Base-by-base conservation (phyloP, 2,329 filamentous ascomycete genomes). In the Karstenula rhodostoma region DNA sequence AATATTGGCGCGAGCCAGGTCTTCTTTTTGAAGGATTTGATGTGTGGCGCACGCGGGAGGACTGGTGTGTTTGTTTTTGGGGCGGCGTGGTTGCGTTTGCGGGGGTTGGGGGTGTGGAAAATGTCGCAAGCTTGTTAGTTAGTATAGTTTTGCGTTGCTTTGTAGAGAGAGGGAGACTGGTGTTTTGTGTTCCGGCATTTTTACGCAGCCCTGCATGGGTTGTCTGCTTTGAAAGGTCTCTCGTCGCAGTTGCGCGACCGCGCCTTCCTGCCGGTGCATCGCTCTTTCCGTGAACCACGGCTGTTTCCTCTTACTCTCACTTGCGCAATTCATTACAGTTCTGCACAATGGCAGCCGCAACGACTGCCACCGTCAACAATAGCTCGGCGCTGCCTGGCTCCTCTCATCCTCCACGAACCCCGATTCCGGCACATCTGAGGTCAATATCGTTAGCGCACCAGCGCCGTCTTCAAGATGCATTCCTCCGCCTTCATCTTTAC, bases 401-500 rank as follows among this genome's bases (percentile, higher is more conserved):
- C 19, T 50, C 33, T 57, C 25, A 3, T 37, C n/a, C 48, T 35
- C 48, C 19, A 32, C 22, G 13, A 53, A 42, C 23, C 15, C 32
- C n/a, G 43, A 44, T 47, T 27, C 40, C 48, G 37, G 33, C 35
- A 19, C 19, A 53, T 53, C 13, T 47, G 40, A 49, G n/a, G n/a
- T 47, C 42, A 23, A 40, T 47, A 58, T 58, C 56, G 12, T 29
- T 53, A 53, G 29, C 27, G 19, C 13, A 15, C 40, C 19, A 9
- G 37, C 13, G 49, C 46, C 19, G 44, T 32, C 25, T 37, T 46
- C 43, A 50, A 42, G 32, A 59, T 59, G 57, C 51, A 51, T 51
- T 55, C 17, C 51, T 48, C 32, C 29, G 19, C 47, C 27, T 52
- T 60, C 37, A 47, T 56, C 52, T 29, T 47, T 52, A 40, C 37